phyloP scores from a whole-genome alignment of 495 filamentous ascomycete genomes.

The Wilcoxina mikolae region DNA sequence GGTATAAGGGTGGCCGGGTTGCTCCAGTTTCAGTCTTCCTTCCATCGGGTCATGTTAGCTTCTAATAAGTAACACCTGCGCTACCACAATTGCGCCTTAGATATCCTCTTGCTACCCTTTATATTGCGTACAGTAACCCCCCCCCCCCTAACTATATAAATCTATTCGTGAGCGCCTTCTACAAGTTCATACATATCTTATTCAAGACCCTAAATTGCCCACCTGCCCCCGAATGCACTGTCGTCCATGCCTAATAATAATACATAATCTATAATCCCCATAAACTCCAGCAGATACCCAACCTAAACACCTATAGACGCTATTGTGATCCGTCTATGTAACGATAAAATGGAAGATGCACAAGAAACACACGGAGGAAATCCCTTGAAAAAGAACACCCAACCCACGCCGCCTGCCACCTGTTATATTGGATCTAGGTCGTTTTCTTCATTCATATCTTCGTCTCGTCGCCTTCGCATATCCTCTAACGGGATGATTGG shows the following conservation, averaged over 20 bases:
- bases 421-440: neutral
- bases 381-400: conserved; percentile 13
- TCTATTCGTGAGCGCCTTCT: neutral
- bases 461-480: conserved; percentile 7
- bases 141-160: too few species aligned
- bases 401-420: neutral
- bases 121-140: too few species aligned
- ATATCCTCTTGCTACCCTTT: too few species aligned
- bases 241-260: too few species aligned
- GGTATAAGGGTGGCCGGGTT: too few species aligned
- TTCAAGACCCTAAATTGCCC: neutral
- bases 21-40: too few species aligned
- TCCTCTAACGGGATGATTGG: conserved; percentile 14
- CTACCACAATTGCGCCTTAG: too few species aligned
- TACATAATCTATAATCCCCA: conserved; percentile 28
- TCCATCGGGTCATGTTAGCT: too few species aligned
- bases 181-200: conserved; percentile 6
- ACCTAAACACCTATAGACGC: conserved; percentile 29
- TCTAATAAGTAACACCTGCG: too few species aligned
- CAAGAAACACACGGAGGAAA: neutral
- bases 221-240: neutral
- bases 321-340: conserved; percentile 26
- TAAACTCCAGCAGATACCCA: conserved; percentile 27
- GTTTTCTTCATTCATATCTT: neutral
- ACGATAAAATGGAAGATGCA: conserved; percentile 8